Percentiles rank a stretch among this genome's conserved stretches.
These are phyloP conservation scores for Ceratobasidium sp. DNA, from an alignment of 1,284 basidiomycete species.

Conservation along the genomic window DNA sequence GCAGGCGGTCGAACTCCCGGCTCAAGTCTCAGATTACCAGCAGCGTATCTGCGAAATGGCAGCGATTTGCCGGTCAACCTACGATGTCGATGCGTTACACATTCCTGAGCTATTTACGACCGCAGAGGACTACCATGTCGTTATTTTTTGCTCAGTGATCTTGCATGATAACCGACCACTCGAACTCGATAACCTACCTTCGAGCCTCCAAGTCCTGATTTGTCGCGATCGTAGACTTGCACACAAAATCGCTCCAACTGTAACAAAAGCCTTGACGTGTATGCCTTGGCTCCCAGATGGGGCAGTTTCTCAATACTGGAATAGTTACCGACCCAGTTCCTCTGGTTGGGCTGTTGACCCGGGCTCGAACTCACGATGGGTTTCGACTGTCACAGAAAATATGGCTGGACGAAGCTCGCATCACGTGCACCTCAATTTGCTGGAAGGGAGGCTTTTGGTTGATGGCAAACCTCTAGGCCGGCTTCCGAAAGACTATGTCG, in stretches of 20 bases:
- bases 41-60: slow-evolving; percentile 45
- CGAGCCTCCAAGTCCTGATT: not conserved
- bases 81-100: slow-evolving; percentile 44
- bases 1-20: not conserved
- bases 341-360: not conserved
- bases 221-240: slow-evolving; percentile 41
- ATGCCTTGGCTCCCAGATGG: not conserved
- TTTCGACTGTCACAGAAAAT: not conserved
- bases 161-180: slow-evolving; percentile 43
- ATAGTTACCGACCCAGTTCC: not conserved
- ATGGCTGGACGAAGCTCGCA: not conserved
- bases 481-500: slow-evolving; percentile 36
- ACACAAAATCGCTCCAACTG: not conserved
- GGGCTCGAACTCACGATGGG: slow-evolving; percentile 38
- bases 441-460: slow-evolving; percentile 43
- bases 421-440: slow-evolving; percentile 41
- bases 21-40: slow-evolving; percentile 14
- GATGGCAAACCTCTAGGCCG: slow-evolving; percentile 47
- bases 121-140: slow-evolving; percentile 24
- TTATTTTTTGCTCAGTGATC: slow-evolving; percentile 44
- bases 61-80: slow-evolving; percentile 45
- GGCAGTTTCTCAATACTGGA: slow-evolving; percentile 4
- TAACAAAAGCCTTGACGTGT: not conserved
- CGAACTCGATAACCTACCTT: not conserved
- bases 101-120: slow-evolving; percentile 1